These are phyloP conservation scores for Tuber brumale DNA, from an alignment of 495 filamentous ascomycete species.

Conservation along the genomic window DNA sequence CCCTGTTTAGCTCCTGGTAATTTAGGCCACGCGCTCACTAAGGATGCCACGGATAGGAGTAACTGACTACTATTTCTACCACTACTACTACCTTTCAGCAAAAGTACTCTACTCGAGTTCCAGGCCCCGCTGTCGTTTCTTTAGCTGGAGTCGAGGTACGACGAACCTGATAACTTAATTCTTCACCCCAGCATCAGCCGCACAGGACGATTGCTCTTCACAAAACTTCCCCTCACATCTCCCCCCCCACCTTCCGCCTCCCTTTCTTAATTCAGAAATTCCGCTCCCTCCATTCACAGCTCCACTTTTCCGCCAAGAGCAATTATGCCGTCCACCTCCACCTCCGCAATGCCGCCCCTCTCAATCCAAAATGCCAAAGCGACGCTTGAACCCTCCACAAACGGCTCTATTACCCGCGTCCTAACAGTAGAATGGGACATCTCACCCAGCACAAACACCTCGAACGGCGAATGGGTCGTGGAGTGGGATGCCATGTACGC, in stretches of 20 bases:
- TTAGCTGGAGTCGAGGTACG: not conserved
- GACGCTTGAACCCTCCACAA: constrained; percentile 22
- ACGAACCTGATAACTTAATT: constrained; percentile 11
- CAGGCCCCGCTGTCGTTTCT: not conserved
- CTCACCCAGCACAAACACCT: not conserved
- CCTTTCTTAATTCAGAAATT: constrained; percentile 5
- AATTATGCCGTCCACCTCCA: constrained; percentile 28
- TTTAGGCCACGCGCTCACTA: not conserved
- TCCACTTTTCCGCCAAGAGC: constrained; percentile 12
- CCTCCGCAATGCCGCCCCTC: constrained; percentile 4
- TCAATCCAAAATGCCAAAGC: constrained; percentile 23
- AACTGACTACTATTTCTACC: not conserved
- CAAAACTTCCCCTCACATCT: constrained; percentile 12
- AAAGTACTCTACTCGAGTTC: not conserved
- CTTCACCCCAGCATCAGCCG: not conserved
- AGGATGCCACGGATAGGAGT: not conserved
- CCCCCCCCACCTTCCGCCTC: constrained; percentile 7
- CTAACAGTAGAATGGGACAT: constrained; percentile 35
- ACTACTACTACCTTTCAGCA: not conserved
- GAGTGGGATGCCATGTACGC: constrained; percentile 41
- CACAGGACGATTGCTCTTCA: not conserved
- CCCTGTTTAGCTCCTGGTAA: not conserved
- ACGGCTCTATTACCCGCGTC: constrained; percentile 32
- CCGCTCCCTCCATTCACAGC: not conserved
- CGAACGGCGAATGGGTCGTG: constrained; percentile 38